Evolutionary conservation across 805 yeast genomes (phyloP).

Genomic region (Saturnispora silvae): DNA sequence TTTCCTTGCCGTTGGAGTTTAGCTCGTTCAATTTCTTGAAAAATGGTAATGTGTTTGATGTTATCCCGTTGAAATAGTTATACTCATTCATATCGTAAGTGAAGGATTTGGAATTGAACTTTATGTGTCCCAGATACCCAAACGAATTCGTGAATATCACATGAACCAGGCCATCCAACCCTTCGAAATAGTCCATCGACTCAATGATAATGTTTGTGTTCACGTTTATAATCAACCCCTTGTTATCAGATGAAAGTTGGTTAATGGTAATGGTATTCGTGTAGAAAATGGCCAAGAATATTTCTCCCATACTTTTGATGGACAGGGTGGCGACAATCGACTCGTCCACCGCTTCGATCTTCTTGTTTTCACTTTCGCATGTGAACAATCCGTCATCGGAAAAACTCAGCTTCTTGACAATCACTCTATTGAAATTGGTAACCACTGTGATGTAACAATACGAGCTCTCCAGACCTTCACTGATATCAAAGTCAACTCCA

Average conservation of each 20-base stretch:
- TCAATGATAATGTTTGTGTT: slow-evolving; percentile 5
- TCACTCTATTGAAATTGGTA: slow-evolving; percentile 10
- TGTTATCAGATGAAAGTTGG: neutral
- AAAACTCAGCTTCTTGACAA: slow-evolving; percentile 4
- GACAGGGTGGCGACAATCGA: slow-evolving; percentile 1
- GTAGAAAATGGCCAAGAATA: neutral
- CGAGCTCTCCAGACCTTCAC: neutral
- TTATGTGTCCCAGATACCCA: slow-evolving; percentile 9
- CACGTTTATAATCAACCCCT: neutral
- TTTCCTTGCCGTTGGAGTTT: slow-evolving; percentile 6
- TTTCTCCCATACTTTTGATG: neutral
- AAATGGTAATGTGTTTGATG: slow-evolving; percentile 9
- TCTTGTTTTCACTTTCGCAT: neutral
- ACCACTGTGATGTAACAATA: slow-evolving; percentile 7
- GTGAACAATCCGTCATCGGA: neutral
- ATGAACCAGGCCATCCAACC: neutral
- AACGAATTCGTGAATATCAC: slow-evolving; percentile 10
- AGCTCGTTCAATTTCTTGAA: slow-evolving; percentile 12
- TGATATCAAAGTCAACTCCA: slow-evolving; percentile 7
- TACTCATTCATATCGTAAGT: slow-evolving; percentile 1
- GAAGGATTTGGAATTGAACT: neutral
- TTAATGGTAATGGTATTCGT: neutral
- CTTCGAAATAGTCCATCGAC: slow-evolving; percentile 7
- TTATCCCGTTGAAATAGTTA: slow-evolving; percentile 10
- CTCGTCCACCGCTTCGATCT: too few species aligned